A percentile compares a stretch with the other conserved stretches of the same genome.
These are phyloP conservation scores for Calonectria hongkongensis DNA, from an alignment of 2,329 filamentous ascomycete species.

Conservation along the genomic window DNA sequence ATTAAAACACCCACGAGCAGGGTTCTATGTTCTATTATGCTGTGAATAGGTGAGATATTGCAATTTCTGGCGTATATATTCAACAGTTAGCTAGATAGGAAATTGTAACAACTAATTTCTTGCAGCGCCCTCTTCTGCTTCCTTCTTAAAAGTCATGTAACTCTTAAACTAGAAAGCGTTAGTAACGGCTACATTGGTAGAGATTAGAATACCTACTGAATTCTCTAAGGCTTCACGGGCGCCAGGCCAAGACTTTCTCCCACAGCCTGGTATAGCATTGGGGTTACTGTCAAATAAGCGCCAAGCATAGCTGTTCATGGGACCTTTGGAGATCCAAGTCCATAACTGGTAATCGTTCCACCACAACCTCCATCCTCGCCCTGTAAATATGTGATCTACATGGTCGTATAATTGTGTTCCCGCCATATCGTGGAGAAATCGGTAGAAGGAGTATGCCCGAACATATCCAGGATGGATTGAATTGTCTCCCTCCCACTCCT, in stretches of 20 bases:
- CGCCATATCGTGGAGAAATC: slow-evolving; percentile 3
- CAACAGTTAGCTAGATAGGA: no score
- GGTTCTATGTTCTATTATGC: no score
- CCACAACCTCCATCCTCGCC: not conserved
- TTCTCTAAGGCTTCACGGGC: not conserved
- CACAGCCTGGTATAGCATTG: not conserved
- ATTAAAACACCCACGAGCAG: no score
- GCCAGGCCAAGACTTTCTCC: not conserved
- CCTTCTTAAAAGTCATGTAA: not conserved
- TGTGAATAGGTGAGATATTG: no score
- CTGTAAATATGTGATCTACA: not conserved
- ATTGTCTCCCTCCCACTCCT: not conserved
- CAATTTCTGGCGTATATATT: no score
- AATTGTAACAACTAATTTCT: not conserved
- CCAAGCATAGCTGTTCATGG: slow-evolving; percentile 5
- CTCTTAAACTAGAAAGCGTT: not conserved
- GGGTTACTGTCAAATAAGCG: not conserved
- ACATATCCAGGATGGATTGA: not conserved
- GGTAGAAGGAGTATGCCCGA: not conserved
- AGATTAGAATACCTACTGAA: not conserved
- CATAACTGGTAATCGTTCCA: not conserved
- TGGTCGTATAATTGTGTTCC: not conserved
- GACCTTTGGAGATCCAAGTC: slow-evolving; percentile 2
- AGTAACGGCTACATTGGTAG: not conserved
- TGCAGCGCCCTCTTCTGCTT: not conserved